Conservation (phyloP, 2,329 filamentous ascomycete genomes). For the Alternaria consortialis region DNA sequence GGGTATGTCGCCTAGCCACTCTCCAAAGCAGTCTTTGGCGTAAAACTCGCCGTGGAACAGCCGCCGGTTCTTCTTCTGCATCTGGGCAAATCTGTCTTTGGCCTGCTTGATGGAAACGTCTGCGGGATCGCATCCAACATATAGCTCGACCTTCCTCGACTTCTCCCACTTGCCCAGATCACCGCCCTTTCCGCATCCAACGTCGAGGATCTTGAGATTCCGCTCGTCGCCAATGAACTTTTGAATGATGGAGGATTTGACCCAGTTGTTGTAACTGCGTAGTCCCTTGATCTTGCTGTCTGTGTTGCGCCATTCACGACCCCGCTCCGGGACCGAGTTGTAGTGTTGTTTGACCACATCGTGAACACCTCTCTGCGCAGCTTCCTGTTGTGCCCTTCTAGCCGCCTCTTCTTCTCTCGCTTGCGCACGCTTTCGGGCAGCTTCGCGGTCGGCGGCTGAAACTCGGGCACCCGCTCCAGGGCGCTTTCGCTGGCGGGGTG, state of each 20-base stretch:
- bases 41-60: constrained; percentile 88
- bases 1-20: constrained; percentile 80
- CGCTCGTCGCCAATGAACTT: constrained; percentile 72
- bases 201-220: constrained; percentile 84
- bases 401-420: constrained; percentile 56
- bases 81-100: constrained; percentile 79
- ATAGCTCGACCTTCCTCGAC: constrained; percentile 86
- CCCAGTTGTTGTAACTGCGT: constrained; percentile 97
- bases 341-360: constrained; percentile 94
- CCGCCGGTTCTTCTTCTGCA: constrained; percentile 68
- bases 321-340: constrained; percentile 92
- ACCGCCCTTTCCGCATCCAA: constrained; percentile 96
- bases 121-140: constrained; percentile 93
- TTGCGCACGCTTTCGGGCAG: constrained; percentile 64
- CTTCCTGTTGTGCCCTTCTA: constrained; percentile 56
- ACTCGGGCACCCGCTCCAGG: constrained; percentile 65
- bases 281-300: constrained; percentile 95
- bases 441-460: constrained; percentile 71
- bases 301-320: constrained; percentile 92
- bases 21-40: constrained; percentile 90
- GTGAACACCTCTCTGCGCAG: constrained; percentile 68
- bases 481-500: constrained; percentile 72
- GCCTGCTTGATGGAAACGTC: constrained; percentile 93
- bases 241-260: constrained; percentile 97
- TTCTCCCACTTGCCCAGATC: constrained; percentile 97